A percentile compares a stretch with the other conserved stretches of the same genome.
Conservation (phyloP, 371 early-diverging fungal species). For the Coemansia sp. region DNA sequence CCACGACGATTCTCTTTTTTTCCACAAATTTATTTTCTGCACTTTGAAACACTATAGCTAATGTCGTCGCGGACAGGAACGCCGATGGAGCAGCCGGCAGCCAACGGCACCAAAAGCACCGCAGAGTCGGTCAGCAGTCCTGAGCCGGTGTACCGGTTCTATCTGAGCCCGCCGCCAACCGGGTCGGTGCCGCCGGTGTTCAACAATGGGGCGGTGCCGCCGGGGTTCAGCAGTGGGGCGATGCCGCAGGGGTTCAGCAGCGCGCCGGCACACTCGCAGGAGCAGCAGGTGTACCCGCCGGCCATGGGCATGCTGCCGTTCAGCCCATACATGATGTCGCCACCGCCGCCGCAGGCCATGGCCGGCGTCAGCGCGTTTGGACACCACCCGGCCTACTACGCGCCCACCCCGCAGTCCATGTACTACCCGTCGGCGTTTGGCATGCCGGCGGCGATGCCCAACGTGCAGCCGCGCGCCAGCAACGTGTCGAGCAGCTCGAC, state of each 20-base stretch:
- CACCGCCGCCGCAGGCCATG: conserved; percentile 22
- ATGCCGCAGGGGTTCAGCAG: not conserved
- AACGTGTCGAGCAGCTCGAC: conserved; percentile 10
- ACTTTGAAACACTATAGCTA: not conserved
- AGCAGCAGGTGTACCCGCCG: conserved; percentile 20
- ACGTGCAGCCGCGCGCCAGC: conserved; percentile 22
- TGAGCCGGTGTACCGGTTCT: conserved; percentile 46
- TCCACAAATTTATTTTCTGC: not conserved
- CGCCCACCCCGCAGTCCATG: conserved; percentile 25
- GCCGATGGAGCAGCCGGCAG: conserved; percentile 21
- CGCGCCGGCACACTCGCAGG: conserved; percentile 3
- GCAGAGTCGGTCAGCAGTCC: conserved; percentile 10
- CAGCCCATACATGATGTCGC: conserved; percentile 33
- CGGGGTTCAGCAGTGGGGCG: not conserved
- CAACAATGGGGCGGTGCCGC: not conserved
- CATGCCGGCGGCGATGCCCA: conserved; percentile 18
- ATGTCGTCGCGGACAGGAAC: conserved; percentile 39
- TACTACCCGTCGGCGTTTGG: conserved; percentile 36
- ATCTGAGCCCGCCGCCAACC: conserved; percentile 42
- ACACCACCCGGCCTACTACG: conserved; percentile 33
- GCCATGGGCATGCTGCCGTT: conserved; percentile 25
- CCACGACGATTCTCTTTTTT: not conserved
- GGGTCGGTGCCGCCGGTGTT: conserved; percentile 16
- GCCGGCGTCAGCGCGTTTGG: conserved; percentile 37
- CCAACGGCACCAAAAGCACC: conserved; percentile 2